phyloP scores from a whole-genome alignment of 331 rosid species.

The Rosa hybrid region DNA sequence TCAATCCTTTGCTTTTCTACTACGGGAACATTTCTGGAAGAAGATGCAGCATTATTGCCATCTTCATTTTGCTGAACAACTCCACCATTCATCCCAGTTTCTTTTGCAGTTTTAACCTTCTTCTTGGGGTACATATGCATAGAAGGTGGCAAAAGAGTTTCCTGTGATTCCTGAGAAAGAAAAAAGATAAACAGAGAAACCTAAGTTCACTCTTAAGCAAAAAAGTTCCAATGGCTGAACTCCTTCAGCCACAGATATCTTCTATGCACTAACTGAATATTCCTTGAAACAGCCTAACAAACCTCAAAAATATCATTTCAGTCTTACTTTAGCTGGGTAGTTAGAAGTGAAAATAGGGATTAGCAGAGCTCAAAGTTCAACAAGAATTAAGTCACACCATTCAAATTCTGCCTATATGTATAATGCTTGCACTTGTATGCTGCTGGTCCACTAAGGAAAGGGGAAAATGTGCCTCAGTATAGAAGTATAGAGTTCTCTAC shows the following conservation, averaged over 20 bases:
- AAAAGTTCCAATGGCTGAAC: neutral
- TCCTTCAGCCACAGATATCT: neutral
- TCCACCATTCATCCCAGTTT: constrained; percentile 49
- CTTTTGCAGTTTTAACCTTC: constrained; percentile 56
- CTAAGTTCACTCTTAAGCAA: neutral
- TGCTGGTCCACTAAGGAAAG: neutral
- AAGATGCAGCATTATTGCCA: constrained; percentile 25
- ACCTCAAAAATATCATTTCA: neutral
- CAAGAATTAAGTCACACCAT: neutral
- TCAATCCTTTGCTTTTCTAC: constrained; percentile 36
- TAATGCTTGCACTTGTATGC: neutral
- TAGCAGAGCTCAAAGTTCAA: neutral
- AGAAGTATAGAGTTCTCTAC: neutral
- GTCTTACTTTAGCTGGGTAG: neutral
- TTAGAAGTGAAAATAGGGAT: neutral
- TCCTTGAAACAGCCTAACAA: neutral
- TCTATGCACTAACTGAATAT: neutral
- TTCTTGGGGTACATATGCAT: constrained; percentile 59
- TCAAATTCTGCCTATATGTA: neutral
- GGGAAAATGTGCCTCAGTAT: neutral
- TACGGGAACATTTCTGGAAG: constrained; percentile 26
- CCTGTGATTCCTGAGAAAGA: constrained; percentile 71
- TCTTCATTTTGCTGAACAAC: constrained; percentile 38
- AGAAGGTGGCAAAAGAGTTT: constrained; percentile 76
- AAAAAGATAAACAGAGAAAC: constrained; percentile 10